Conservation (phyloP, 495 filamentous ascomycete species). For the Alectoria sarmentosa region DNA sequence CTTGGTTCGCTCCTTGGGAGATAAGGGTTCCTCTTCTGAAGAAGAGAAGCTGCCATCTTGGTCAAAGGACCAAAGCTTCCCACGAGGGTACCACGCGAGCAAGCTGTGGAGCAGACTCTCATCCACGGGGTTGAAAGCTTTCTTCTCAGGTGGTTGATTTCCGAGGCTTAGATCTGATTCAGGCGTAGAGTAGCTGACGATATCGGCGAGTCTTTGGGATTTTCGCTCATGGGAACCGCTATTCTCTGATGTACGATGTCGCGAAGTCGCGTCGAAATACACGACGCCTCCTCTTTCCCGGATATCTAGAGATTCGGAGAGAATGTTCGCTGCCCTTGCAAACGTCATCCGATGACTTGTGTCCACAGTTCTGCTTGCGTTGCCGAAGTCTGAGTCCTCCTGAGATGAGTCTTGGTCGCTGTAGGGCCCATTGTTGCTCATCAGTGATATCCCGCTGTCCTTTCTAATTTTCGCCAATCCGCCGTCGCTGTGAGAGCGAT, state of each 20-base stretch:
- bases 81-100: slow-evolving; percentile 52
- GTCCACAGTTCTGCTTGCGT: slow-evolving; percentile 7
- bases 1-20: slow-evolving; percentile 21
- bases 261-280: slow-evolving; percentile 38
- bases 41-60: slow-evolving; percentile 34
- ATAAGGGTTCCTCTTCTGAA: slow-evolving; percentile 29
- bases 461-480: background rate
- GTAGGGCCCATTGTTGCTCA: background rate
- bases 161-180: slow-evolving; percentile 3
- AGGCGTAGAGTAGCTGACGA: slow-evolving; percentile 22
- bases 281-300: slow-evolving; percentile 45
- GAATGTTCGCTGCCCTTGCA: slow-evolving; percentile 48
- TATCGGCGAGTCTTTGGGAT: slow-evolving; percentile 18
- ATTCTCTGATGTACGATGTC: slow-evolving; percentile 8
- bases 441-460: slow-evolving; percentile 2
- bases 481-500: background rate
- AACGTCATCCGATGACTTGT: slow-evolving; percentile 41
- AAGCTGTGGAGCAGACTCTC: slow-evolving; percentile 44
- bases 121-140: slow-evolving; percentile 30
- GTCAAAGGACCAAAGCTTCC: slow-evolving; percentile 53
- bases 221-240: slow-evolving; percentile 10
- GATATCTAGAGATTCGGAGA: slow-evolving; percentile 50
- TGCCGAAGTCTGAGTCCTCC: slow-evolving; percentile 19
- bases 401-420: slow-evolving; percentile 19
- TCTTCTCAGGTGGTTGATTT: slow-evolving; percentile 15